Evolutionary conservation across 2,329 filamentous ascomycete species (phyloP).

Genomic region (Penicillium fuscoglaucum): DNA sequence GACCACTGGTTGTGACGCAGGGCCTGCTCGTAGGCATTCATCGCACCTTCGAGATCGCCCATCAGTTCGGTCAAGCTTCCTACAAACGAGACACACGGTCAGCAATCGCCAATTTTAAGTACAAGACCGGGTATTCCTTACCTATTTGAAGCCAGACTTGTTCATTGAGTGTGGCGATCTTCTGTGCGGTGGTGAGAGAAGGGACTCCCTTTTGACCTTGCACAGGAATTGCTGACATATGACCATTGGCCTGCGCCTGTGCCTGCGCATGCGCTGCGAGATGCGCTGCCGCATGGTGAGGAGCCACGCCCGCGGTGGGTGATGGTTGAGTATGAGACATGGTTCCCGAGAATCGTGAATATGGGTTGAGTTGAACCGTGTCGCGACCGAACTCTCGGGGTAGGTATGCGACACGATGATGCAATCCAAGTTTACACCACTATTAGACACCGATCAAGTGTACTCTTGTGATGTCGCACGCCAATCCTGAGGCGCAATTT

Average conservation of each 20-base stretch:
- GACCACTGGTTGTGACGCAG: constrained; percentile 85
- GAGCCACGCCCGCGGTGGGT: constrained; percentile 71
- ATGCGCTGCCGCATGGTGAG: constrained; percentile 53
- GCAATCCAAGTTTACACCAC: constrained; percentile 23
- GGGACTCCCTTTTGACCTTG: constrained; percentile 58
- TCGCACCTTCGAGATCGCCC: constrained; percentile 84
- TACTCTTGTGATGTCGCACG: constrained; percentile 1
- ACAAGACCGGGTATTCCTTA: constrained; percentile 49
- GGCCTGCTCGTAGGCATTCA: constrained; percentile 86
- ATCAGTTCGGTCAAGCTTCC: constrained; percentile 84
- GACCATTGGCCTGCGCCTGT: constrained; percentile 46
- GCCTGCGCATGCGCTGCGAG: constrained; percentile 31
- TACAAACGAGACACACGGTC: constrained; percentile 40
- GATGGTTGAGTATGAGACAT: constrained; percentile 82
- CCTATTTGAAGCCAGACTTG: constrained; percentile 89
- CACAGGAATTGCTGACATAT: constrained; percentile 57
- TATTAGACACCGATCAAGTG: background rate
- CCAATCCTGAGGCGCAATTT: constrained; percentile 1
- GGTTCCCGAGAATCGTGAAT: constrained; percentile 20
- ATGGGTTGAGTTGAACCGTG: constrained; percentile 20
- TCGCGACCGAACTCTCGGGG: constrained; percentile 17
- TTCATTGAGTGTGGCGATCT: constrained; percentile 78
- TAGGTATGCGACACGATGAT: constrained; percentile 35
- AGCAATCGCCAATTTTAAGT: constrained; percentile 3
- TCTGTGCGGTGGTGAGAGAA: constrained; percentile 67